Evolutionary conservation across 345 rosid species (phyloP).

Genomic region (Gossypium longicalyx): DNA sequence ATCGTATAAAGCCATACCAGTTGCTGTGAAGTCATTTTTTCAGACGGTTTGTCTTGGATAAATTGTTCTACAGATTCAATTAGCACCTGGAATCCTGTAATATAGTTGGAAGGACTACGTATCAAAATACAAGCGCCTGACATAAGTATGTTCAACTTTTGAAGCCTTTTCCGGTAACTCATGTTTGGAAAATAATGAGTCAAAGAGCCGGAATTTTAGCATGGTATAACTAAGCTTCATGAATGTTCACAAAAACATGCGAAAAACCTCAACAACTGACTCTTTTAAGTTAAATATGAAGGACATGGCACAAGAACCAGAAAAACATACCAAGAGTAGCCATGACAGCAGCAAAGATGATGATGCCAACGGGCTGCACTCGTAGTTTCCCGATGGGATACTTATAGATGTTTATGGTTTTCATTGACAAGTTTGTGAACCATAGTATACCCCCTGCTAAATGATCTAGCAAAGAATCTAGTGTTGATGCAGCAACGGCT

Average conservation of each 20-base stretch:
- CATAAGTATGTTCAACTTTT: too few relatives aligned
- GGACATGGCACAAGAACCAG: not conserved
- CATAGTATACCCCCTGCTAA: conserved; percentile 95
- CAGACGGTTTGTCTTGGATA: conserved; percentile 33
- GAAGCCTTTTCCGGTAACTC: too few relatives aligned
- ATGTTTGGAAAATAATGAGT: too few relatives aligned
- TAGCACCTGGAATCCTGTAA: conserved; percentile 69
- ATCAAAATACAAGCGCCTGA: not conserved
- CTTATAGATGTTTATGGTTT: conserved; percentile 65
- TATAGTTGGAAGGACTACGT: not conserved
- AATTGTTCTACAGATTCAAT: conserved; percentile 64
- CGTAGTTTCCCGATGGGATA: conserved; percentile 87
- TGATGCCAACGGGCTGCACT: conserved; percentile 90
- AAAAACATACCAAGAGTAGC: conserved; percentile 74
- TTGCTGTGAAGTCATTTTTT: conserved; percentile 44
- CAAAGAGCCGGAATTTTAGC: too few relatives aligned
- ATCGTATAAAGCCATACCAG: conserved; percentile 66
- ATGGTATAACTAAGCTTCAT: not conserved
- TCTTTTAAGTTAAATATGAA: not conserved
- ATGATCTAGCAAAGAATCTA: conserved; percentile 91
- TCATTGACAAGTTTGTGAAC: conserved; percentile 90
- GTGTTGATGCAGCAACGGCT: conserved; percentile 91
- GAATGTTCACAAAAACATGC: not conserved
- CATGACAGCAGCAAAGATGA: conserved; percentile 89
- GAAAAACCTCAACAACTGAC: not conserved